A percentile compares a stretch with the other conserved stretches of the same genome.
These are phyloP conservation scores for Picochlorum sp. DNA, from an alignment of 139 green algal genomes.

Conservation along the genomic window DNA sequence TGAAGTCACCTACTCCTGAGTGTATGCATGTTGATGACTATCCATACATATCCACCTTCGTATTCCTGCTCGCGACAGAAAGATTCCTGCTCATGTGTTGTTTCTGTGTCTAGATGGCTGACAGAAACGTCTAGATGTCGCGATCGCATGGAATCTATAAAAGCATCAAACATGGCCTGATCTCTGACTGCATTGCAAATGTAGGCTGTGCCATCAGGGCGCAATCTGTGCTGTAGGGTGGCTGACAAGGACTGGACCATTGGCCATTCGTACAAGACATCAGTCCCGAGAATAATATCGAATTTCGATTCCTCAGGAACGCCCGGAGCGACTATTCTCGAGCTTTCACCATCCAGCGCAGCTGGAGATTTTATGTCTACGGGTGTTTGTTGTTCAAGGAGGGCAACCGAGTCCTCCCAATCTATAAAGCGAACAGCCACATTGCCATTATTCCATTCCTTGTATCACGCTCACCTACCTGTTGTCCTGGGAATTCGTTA, in stretches of 20 bases:
- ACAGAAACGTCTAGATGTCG: constrained; percentile 9
- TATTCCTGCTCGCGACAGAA: constrained; percentile 41
- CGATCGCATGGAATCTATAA: constrained; percentile 14
- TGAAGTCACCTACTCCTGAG: too few relatives aligned
- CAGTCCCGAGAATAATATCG: constrained; percentile 55
- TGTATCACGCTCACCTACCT: background rate
- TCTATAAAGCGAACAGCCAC: constrained; percentile 53
- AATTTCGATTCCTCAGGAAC: constrained; percentile 34
- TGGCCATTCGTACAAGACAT: constrained; percentile 68
- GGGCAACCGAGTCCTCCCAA: constrained; percentile 32
- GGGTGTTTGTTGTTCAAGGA: background rate
- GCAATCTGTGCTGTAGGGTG: constrained; percentile 47
- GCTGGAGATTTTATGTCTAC: background rate
- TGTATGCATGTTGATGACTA: constrained; percentile 26
- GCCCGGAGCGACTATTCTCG: constrained; percentile 8
- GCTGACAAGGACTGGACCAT: constrained; percentile 35
- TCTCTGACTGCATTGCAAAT: constrained; percentile 55
- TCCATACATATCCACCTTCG: constrained; percentile 56
- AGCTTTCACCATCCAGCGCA: constrained; percentile 4
- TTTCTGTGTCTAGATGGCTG: constrained; percentile 10
- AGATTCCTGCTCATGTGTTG: constrained; percentile 31
- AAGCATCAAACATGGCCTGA: constrained; percentile 46
- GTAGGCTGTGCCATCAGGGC: constrained; percentile 36
- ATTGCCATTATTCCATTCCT: constrained; percentile 40
- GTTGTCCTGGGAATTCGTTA: background rate